Evolutionary conservation across 352 stramenopile genomes (phyloP).

Genomic region (Phytophthora quininea): DNA sequence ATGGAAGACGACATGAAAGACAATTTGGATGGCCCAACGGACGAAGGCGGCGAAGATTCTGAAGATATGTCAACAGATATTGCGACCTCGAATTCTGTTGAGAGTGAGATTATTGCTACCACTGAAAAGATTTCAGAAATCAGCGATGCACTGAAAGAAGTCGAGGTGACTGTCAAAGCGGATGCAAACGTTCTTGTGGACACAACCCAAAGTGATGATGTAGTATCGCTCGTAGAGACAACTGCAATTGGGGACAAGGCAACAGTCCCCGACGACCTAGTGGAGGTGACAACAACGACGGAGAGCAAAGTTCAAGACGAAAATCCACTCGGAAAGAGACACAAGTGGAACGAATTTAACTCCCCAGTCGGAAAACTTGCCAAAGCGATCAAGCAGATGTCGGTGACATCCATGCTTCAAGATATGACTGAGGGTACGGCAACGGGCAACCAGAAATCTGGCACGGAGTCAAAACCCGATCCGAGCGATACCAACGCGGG

Average conservation of each 20-base stretch:
- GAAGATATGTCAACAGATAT: conserved; percentile 1
- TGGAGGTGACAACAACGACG: conserved; percentile 2
- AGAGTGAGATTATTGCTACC: background rate
- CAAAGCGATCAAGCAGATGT: conserved; percentile 10
- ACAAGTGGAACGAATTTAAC: background rate
- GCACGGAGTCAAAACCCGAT: conserved; percentile 3
- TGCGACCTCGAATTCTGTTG: background rate
- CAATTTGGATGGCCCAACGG: background rate
- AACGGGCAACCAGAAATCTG: conserved; percentile 1
- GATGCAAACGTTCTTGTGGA: conserved; percentile 11
- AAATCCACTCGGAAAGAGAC: conserved; percentile 5
- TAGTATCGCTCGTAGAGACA: background rate
- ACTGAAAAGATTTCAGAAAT: conserved; percentile 4
- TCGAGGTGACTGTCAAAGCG: conserved; percentile 23
- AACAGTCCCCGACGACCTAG: background rate
- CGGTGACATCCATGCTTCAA: conserved; percentile 1
- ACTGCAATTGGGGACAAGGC: conserved; percentile 1
- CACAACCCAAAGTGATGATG: conserved; percentile 3
- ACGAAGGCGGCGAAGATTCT: background rate
- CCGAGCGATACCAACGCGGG: background rate
- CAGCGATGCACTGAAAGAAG: conserved; percentile 14
- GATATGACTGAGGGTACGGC: background rate
- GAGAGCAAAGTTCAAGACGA: conserved; percentile 1
- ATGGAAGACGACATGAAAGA: too few species aligned
- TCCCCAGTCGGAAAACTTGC: background rate